These are phyloP conservation scores for Kwoniella pini DNA, from an alignment of 768 basidiomycete genomes.

Conservation along the genomic window DNA sequence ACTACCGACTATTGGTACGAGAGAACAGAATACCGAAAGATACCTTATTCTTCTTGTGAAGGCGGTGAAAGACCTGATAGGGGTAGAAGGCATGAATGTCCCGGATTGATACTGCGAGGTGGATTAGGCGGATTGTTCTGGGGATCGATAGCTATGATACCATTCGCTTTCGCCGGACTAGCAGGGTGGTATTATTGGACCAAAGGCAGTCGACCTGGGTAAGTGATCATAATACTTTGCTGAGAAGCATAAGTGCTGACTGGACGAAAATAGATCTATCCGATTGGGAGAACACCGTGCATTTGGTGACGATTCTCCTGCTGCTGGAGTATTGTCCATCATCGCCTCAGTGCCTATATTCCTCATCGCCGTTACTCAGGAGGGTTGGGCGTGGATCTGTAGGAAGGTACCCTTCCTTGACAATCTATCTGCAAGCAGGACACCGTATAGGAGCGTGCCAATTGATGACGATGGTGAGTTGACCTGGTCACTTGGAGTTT, in stretches of 20 bases:
- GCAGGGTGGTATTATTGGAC: constrained; percentile 81
- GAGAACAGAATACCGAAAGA: constrained; percentile 84
- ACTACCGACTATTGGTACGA: constrained; percentile 80
- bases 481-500: no score
- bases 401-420: constrained; percentile 50
- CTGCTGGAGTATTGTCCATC: constrained; percentile 65
- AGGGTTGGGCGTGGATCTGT: constrained; percentile 44
- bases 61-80: constrained; percentile 77
- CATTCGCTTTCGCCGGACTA: constrained; percentile 73
- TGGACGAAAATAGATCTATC: constrained; percentile 34
- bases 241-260: not conserved
- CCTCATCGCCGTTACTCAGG: constrained; percentile 71
- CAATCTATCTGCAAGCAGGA: constrained; percentile 41
- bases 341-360: constrained; percentile 89
- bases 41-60: constrained; percentile 82
- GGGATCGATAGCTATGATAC: constrained; percentile 72
- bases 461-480: constrained; percentile 54
- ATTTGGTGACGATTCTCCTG: constrained; percentile 55
- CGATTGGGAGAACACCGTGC: constrained; percentile 52
- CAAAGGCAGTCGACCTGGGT: constrained; percentile 75
- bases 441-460: constrained; percentile 49
- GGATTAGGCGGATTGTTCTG: constrained; percentile 76
- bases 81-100: constrained; percentile 74
- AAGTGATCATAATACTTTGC: constrained; percentile 46
- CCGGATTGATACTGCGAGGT: constrained; percentile 63